Evolutionary conservation across 805 yeast genomes (phyloP).

Genomic region (Metschnikowia drakensbergensis): DNA sequence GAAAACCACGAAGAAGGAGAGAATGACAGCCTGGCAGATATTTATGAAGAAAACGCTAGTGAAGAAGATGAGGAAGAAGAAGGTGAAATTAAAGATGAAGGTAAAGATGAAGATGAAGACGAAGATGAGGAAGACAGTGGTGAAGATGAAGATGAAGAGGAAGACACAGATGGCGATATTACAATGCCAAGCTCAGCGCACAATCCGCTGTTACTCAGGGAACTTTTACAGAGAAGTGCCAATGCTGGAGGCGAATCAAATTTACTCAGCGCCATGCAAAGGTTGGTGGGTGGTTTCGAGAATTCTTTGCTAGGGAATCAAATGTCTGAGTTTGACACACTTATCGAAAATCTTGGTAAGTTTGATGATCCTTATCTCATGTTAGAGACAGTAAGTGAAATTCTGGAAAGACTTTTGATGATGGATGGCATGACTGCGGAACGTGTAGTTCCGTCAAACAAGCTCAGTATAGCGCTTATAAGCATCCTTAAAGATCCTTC

Average conservation of each 20-base stretch:
- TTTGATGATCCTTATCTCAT: constrained; percentile 58
- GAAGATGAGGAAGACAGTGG: too few species aligned
- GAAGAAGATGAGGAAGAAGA: constrained; percentile 16
- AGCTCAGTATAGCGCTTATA: constrained; percentile 52
- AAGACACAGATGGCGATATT: background rate
- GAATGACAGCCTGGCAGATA: constrained; percentile 2
- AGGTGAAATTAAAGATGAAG: constrained; percentile 7
- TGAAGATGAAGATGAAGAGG: constrained; percentile 16
- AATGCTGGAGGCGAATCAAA: constrained; percentile 9
- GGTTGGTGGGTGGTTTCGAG: constrained; percentile 33
- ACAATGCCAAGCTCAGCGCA: background rate
- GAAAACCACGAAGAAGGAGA: background rate
- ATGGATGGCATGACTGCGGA: constrained; percentile 62
- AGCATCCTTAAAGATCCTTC: constrained; percentile 54
- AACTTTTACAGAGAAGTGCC: constrained; percentile 8
- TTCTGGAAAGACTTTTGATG: constrained; percentile 64
- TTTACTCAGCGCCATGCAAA: constrained; percentile 32
- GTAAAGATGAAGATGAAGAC: constrained; percentile 13
- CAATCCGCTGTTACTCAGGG: constrained; percentile 8
- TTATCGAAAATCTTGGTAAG: constrained; percentile 37
- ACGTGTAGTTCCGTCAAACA: constrained; percentile 56
- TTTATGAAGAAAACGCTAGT: constrained; percentile 5
- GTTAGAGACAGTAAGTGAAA: constrained; percentile 60
- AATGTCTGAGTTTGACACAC: constrained; percentile 27
- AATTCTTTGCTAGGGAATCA: constrained; percentile 14